Evolutionary conservation across 306 rosid genomes (phyloP).

Genomic region (Inga oerstediana): DNA sequence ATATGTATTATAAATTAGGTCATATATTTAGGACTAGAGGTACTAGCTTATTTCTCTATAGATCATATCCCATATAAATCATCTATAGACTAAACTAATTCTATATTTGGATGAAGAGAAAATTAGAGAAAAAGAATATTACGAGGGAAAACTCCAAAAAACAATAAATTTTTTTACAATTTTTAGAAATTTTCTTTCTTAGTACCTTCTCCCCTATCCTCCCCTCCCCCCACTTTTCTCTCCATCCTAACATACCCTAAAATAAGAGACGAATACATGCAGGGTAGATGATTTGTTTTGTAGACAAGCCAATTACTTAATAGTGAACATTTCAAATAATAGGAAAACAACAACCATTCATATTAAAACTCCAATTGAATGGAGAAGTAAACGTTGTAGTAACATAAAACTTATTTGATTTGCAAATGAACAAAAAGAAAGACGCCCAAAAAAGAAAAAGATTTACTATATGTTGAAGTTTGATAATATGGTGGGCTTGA

Average conservation of each 20-base stretch:
- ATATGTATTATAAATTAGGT: too few relatives aligned
- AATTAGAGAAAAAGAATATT: too few relatives aligned
- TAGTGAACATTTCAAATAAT: not conserved
- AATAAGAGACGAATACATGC: not conserved
- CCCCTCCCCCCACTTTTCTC: too few relatives aligned
- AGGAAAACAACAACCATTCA: not conserved
- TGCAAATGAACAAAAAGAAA: not conserved
- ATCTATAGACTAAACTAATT: too few relatives aligned
- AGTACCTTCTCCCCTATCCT: too few relatives aligned
- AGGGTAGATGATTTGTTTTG: not conserved
- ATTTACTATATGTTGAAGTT: not conserved
- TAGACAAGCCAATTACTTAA: not conserved
- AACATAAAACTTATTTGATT: not conserved
- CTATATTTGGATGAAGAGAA: too few relatives aligned
- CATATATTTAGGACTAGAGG: too few relatives aligned
- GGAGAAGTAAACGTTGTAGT: not conserved
- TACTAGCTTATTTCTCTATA: too few relatives aligned
- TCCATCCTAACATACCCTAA: too few relatives aligned
- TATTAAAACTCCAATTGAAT: not conserved
- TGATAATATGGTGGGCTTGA: not conserved
- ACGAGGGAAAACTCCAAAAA: too few relatives aligned
- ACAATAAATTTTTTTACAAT: too few relatives aligned
- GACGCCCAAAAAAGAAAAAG: not conserved
- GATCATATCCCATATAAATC: not conserved
- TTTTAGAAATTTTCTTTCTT: too few relatives aligned